Evolutionary conservation across 139 green algal species (phyloP), one percentile per base, ranked within the genome.

Genomic region (Chlamydomonas applanata): DNA sequence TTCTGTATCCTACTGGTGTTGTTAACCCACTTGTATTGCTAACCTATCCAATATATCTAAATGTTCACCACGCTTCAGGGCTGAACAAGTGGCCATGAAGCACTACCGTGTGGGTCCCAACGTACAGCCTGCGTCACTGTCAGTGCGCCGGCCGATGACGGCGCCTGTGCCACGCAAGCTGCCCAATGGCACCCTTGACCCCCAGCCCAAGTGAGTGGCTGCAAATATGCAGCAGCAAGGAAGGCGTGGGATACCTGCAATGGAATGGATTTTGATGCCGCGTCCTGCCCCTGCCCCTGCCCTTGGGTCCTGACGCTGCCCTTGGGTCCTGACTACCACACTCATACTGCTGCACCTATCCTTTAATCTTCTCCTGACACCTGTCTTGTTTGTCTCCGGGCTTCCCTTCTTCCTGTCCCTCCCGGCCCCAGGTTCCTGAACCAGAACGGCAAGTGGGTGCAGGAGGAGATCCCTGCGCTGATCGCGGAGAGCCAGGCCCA

Each of bases 401-500:
- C n/a, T n/a, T n/a, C n/a, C n/a, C n/a, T n/a, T n/a, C n/a, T n/a
- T n/a, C n/a, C n/a, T n/a, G n/a, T n/a, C n/a, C n/a, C 54, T 11
- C 16, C 54, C 11, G n/a, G 54, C 54, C 14, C 19, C 72, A 78
- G 63, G 52, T 75, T 80, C 74, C 32, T 80, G 44, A 75, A 52
- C 32, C 13, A 49, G 1, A 71, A 53, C 29, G 74, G 74, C 27
- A 71, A 80, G 29, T 80, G 74, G 74, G 36, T 75, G 36, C 74
- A 80, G 53, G 25, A 56, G 2, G 27, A 64, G 74, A 34, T 80
- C 3, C 66, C 66, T 20, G 35, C n/a, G 22, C 40, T 80, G 25
- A 75, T 80, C 32, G 74, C 74, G 2, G 74, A 80, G 44, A 75
- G 65, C 9, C 74, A 75, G 40, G 68, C 65, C 1, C 74, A 80